Evolutionary conservation across 2,329 filamentous ascomycete species (phyloP).

Genomic region (Aschersonia sp.): DNA sequence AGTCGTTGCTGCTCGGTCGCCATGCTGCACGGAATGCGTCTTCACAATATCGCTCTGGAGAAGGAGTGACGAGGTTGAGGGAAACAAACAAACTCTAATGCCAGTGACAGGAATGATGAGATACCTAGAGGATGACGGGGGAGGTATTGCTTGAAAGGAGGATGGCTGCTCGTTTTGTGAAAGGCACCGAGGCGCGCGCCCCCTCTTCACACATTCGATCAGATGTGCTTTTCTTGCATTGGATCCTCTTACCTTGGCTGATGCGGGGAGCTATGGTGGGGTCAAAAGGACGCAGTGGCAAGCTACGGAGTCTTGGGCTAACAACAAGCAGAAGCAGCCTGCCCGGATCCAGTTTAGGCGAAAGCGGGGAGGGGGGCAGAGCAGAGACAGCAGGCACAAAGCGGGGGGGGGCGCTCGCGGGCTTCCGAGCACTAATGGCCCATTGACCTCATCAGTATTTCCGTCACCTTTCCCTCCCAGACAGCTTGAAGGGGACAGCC

Average conservation of each 20-base stretch:
- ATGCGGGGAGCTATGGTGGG: conserved; percentile 3
- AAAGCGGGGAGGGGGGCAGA: not conserved
- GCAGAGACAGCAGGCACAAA: not conserved
- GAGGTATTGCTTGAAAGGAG: not conserved
- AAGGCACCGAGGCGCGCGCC: not conserved
- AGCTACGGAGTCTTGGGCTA: not conserved
- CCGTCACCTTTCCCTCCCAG: too few relatives aligned
- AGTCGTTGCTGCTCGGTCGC: conserved; percentile 21
- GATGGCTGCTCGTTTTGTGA: not conserved
- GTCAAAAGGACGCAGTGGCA: not conserved
- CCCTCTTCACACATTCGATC: not conserved
- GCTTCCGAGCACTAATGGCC: too few relatives aligned
- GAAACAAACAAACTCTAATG: too few relatives aligned
- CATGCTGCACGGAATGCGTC: conserved; percentile 10
- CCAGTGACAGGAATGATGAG: too few relatives aligned
- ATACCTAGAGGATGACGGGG: too few relatives aligned
- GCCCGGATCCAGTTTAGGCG: not conserved
- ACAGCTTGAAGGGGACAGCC: too few relatives aligned
- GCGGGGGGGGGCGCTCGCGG: too few relatives aligned
- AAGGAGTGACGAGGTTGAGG: too few relatives aligned
- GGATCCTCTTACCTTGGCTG: not conserved
- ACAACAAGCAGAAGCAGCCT: not conserved
- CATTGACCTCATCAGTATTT: too few relatives aligned
- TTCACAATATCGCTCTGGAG: not conserved
- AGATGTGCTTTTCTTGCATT: not conserved